phyloP scores from a whole-genome alignment of 305 asterid species.

The Solanum hybrid region DNA sequence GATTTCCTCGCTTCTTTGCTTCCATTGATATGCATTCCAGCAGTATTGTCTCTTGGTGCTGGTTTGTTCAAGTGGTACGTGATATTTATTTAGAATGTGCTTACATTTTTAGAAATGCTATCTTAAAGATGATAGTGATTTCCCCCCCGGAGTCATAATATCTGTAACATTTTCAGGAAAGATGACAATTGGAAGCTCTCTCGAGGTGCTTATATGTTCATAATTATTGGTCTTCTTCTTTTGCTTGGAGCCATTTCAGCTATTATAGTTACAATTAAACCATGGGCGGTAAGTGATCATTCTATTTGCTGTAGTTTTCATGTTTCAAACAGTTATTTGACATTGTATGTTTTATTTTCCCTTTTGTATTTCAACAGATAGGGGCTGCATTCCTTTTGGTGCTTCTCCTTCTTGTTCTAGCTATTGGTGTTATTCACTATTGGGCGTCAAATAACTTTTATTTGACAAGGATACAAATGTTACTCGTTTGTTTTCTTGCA shows the following conservation, averaged over 20 bases:
- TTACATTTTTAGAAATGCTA: background rate
- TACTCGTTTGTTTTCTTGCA: slow-evolving; percentile 89
- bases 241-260: slow-evolving; percentile 91
- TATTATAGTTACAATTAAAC: slow-evolving; percentile 56
- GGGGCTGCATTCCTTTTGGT: slow-evolving; percentile 92
- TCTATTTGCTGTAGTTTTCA: slow-evolving; percentile 2
- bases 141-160: background rate
- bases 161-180: slow-evolving; percentile 56
- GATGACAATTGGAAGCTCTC: slow-evolving; percentile 96
- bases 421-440: slow-evolving; percentile 89
- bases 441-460: slow-evolving; percentile 99
- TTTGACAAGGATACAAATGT: slow-evolving; percentile 87
- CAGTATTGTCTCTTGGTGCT: slow-evolving; percentile 65
- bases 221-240: slow-evolving; percentile 69
- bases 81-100: slow-evolving; percentile 9
- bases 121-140: slow-evolving; percentile 4
- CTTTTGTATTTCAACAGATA: slow-evolving; percentile 42
- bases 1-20: slow-evolving; percentile 96
- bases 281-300: slow-evolving; percentile 76
- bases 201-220: slow-evolving; percentile 78
- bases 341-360: slow-evolving; percentile 6
- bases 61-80: slow-evolving; percentile 94
- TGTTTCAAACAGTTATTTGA: background rate
- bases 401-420: slow-evolving; percentile 82
- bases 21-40: slow-evolving; percentile 94